Conservation (phyloP, 2,329 filamentous ascomycete genomes). For the Botrytis deweyae region DNA sequence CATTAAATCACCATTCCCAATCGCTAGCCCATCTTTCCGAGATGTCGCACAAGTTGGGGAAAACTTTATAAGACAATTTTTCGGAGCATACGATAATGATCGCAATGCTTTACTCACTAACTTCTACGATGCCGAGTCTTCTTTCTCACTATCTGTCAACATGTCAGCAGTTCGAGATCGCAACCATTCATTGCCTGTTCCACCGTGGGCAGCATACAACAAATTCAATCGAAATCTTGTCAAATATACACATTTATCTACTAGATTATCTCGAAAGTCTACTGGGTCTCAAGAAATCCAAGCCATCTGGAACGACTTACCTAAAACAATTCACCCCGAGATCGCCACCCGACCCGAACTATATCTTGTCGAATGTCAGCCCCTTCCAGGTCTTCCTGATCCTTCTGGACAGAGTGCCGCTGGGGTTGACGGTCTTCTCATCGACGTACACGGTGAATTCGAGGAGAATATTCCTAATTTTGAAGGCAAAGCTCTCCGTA, state of each 20-base stretch:
- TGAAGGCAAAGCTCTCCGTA: constrained; percentile 62
- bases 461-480: constrained; percentile 65
- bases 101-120: constrained; percentile 59
- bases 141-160: constrained; percentile 75
- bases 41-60: constrained; percentile 75
- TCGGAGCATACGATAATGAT: constrained; percentile 71
- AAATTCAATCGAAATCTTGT: constrained; percentile 75
- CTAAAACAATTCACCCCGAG: constrained; percentile 71
- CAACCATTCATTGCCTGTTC: constrained; percentile 43
- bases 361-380: constrained; percentile 81
- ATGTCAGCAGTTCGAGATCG: constrained; percentile 54
- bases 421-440: constrained; percentile 75
- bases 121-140: constrained; percentile 74
- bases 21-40: constrained; percentile 65
- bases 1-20: constrained; percentile 58
- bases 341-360: constrained; percentile 65
- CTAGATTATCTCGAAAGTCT: constrained; percentile 64
- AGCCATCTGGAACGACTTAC: constrained; percentile 67
- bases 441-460: constrained; percentile 81
- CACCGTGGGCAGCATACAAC: constrained; percentile 73
- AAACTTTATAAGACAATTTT: constrained; percentile 72
- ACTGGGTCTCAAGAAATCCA: constrained; percentile 64
- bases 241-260: constrained; percentile 61
- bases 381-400: constrained; percentile 69
- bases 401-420: constrained; percentile 59